Evolutionary conservation across 2,329 filamentous ascomycete species (phyloP).

Genomic region (Fusarium graminum): DNA sequence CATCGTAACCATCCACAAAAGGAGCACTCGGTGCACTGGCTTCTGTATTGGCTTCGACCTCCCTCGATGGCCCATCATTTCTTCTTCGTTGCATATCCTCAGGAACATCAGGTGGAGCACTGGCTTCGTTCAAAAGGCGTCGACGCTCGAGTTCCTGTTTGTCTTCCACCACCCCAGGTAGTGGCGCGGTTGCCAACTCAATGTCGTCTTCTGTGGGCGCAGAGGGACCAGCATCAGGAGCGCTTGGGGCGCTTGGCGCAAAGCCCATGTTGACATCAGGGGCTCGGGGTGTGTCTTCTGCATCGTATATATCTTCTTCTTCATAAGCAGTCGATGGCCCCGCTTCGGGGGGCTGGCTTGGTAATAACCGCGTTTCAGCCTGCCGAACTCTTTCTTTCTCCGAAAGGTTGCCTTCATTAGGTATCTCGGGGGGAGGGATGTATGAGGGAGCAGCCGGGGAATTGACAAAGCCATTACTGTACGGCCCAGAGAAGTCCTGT

Average conservation of each 20-base stretch:
- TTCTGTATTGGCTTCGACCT: conserved; percentile 48
- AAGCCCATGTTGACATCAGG: conserved; percentile 30
- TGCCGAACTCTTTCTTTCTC: conserved; percentile 86
- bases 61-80: conserved; percentile 50
- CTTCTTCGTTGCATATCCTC: conserved; percentile 62
- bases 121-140: conserved; percentile 73
- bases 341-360: conserved; percentile 74
- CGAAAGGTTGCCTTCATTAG: conserved; percentile 72
- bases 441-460: conserved; percentile 57
- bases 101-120: conserved; percentile 71
- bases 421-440: conserved; percentile 71
- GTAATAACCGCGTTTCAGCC: conserved; percentile 83
- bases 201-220: conserved; percentile 64
- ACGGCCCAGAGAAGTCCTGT: conserved; percentile 19
- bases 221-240: conserved; percentile 52
- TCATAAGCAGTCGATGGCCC: conserved; percentile 44
- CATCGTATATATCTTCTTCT: conserved; percentile 65
- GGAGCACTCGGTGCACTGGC: conserved; percentile 74
- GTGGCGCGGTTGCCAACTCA: conserved; percentile 45
- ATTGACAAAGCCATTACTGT: conserved; percentile 35
- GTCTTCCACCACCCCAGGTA: conserved; percentile 68
- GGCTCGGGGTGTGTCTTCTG: conserved; percentile 56
- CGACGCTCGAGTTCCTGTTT: conserved; percentile 82
- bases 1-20: conserved; percentile 67
- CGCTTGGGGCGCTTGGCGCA: conserved; percentile 21